Conservation (phyloP, 257 asterid species). For the Ligustrum vulgare region DNA sequence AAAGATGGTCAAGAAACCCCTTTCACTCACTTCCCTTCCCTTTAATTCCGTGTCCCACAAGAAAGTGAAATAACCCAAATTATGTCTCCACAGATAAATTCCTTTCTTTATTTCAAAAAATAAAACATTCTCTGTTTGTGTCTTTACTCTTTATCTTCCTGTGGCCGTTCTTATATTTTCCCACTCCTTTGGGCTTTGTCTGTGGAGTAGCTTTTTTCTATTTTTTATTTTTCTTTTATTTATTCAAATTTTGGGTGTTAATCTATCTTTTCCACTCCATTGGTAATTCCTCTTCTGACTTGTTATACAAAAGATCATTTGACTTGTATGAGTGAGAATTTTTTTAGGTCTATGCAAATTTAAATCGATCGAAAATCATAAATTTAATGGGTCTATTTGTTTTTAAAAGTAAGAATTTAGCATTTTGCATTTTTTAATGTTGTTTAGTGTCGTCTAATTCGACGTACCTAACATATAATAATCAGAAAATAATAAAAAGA, state of each 20-base stretch:
- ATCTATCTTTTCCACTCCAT: not conserved
- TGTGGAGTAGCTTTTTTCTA: slow-evolving; percentile 35
- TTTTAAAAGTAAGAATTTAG: not conserved
- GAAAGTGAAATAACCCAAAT: slow-evolving; percentile 51
- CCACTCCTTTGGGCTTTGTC: slow-evolving; percentile 13
- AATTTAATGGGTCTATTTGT: not conserved
- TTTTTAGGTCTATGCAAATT: not conserved
- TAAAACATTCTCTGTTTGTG: slow-evolving; percentile 25
- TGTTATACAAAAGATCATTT: not conserved
- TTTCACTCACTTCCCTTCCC: slow-evolving; percentile 25
- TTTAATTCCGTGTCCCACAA: slow-evolving; percentile 34
- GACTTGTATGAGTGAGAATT: not conserved
- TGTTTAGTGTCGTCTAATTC: not conserved
- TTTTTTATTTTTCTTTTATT: slow-evolving; percentile 17
- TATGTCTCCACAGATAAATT: slow-evolving; percentile 53
- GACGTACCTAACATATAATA: not conserved
- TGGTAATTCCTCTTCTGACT: not conserved
- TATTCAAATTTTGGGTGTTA: not conserved
- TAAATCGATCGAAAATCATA: not conserved
- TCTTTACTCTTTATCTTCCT: slow-evolving; percentile 11
- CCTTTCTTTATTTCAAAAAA: slow-evolving; percentile 32
- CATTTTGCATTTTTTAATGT: not conserved
- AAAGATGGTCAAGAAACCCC: slow-evolving; percentile 32
- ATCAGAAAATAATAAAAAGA: slow-evolving; percentile 19
- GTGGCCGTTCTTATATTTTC: slow-evolving; percentile 10